phyloP scores from a whole-genome alignment of 106 monocot genomes.

The Platanthera zijinensis region DNA sequence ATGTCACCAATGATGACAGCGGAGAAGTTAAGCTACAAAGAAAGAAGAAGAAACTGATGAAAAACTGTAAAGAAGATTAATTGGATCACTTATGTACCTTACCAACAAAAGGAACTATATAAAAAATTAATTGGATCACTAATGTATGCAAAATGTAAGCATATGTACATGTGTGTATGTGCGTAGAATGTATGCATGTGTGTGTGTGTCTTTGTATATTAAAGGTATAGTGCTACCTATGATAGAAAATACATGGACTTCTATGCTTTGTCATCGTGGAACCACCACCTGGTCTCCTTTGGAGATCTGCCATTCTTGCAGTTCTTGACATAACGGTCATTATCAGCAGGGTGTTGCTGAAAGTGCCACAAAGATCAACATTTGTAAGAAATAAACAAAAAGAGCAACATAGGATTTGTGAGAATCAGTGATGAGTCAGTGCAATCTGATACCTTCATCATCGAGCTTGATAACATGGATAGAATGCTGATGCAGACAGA shows the following conservation, averaged over 20 bases:
- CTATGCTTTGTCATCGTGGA: conserved; percentile 58
- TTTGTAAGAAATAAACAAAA: background rate
- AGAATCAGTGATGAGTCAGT: background rate
- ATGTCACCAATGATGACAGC: too few relatives aligned
- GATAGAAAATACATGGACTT: background rate
- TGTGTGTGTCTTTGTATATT: background rate
- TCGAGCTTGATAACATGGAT: conserved; percentile 28
- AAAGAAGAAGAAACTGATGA: conserved; percentile 1
- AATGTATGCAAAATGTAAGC: background rate
- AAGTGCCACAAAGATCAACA: background rate
- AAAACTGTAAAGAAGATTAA: background rate
- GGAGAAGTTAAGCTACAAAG: too few relatives aligned
- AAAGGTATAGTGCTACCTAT: too few relatives aligned
- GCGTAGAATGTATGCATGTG: too few relatives aligned
- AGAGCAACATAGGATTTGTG: background rate
- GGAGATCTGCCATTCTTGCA: conserved; percentile 60
- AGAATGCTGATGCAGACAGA: conserved; percentile 29
- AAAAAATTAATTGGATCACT: too few relatives aligned
- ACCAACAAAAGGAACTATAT: too few relatives aligned
- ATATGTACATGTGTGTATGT: too few relatives aligned
- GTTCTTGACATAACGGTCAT: conserved; percentile 61
- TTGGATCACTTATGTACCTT: background rate
- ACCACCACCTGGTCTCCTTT: conserved; percentile 73
- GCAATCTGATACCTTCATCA: conserved; percentile 4
- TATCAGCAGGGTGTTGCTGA: conserved; percentile 59